Base-by-base conservation (phyloP, 2,329 filamentous ascomycete species). In the Colletotrichum sp. region DNA sequence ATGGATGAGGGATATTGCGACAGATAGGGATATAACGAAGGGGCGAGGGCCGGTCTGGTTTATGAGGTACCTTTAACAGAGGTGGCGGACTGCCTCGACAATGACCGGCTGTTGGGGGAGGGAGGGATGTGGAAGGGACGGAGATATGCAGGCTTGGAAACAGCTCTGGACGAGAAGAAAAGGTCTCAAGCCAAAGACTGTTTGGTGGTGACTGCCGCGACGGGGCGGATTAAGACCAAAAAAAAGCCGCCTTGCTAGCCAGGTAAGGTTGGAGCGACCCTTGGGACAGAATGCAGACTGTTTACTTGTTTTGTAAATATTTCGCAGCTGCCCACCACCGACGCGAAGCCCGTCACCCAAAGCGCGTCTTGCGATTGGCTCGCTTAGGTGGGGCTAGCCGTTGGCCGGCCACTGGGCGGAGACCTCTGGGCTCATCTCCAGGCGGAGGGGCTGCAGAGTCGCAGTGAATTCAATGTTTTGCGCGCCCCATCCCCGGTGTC, bases 231-330 rank as follows among this genome's bases (percentile, higher is more conserved):
- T 61, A 70, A 75, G 71, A 74, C 66, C 71, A 66, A 75, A n/a
- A 52, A 48, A 76, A 76, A 61, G 62, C 60, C 70, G 74, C 61
- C 65, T 62, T 76, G 43, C 25, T 71, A 52, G 43, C 43, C n/a
- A 18, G 43, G 43, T 52, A 32, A 58, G 34, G 52, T 66, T 66
- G 65, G 71, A 56, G 61, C 74, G 66, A 62, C 71, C 73, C 55
- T 55, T 30, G 39, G 66, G 22, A 58, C 56, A 73, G 70, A 76
- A 76, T 76, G 74, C 60, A 74, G 52, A 43, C 25, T 71, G 65
- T 71, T 62, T 60, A 70, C 62, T 75, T 61, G 71, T 75, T 75
- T 60, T 70, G 71, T 76, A 75, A 75, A 75, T 69, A 73, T 55
- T 66, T 61, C 66, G 55, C 55, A 66, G 56, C 30, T 58, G 65